Conservation (phyloP, 805 yeast genomes). For the Metschnikowia lachancei region DNA sequence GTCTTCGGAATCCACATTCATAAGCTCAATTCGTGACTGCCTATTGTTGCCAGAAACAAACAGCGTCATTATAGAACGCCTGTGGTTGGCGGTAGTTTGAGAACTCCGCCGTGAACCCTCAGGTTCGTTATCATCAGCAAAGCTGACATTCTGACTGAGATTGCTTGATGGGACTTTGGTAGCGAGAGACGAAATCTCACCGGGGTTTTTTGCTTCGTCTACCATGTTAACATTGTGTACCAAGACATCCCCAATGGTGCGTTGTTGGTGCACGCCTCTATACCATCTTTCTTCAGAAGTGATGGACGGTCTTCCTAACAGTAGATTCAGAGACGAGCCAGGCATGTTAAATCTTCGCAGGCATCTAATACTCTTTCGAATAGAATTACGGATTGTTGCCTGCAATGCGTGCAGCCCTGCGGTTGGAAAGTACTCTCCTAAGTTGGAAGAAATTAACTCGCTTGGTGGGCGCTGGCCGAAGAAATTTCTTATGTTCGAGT, state of each 20-base stretch:
- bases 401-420: conserved; percentile 69
- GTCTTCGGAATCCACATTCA: conserved; percentile 18
- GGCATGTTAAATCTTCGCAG: conserved; percentile 37
- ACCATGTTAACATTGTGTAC: conserved; percentile 55
- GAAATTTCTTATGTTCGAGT: conserved; percentile 42
- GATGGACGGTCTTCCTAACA: conserved; percentile 24
- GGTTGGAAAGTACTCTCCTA: conserved; percentile 89
- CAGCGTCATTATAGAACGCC: conserved; percentile 20
- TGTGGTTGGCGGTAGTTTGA: conserved; percentile 6
- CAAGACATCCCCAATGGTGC: conserved; percentile 65
- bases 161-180: conserved; percentile 26
- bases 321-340: conserved; percentile 13
- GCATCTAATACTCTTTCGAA: conserved; percentile 68
- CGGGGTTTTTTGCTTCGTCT: conserved; percentile 40
- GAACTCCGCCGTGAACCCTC: conserved; percentile 7
- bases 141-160: conserved; percentile 8
- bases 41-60: conserved; percentile 26
- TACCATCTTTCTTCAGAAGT: conserved; percentile 13
- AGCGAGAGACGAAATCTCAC: conserved; percentile 28
- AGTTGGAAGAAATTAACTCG: conserved; percentile 82
- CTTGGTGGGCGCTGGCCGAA: conserved; percentile 93
- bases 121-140: conserved; percentile 10
- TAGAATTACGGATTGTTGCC: conserved; percentile 80
- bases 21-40: conserved; percentile 45
- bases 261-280: conserved; percentile 17